Evolutionary conservation across 1,284 basidiomycete genomes (phyloP).

Genomic region (Pisolithus thermaeus): DNA sequence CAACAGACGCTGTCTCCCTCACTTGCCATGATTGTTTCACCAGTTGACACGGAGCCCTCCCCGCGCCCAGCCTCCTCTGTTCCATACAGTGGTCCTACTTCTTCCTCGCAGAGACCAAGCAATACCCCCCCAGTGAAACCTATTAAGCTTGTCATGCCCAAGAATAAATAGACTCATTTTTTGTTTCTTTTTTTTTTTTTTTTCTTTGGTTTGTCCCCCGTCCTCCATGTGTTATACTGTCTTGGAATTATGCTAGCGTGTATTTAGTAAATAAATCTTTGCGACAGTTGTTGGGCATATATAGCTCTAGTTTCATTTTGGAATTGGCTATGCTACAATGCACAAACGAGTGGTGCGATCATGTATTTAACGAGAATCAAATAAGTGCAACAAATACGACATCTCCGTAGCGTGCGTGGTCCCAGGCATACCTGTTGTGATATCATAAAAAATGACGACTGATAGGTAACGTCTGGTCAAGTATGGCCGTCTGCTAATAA

Average conservation of each 20-base stretch:
- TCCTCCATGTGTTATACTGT: neutral
- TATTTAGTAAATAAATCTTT: conserved; percentile 1
- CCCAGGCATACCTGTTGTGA: neutral
- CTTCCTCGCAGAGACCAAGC: conserved; percentile 10
- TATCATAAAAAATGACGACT: neutral
- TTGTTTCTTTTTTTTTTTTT: neutral
- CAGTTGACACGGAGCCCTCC: conserved; percentile 29
- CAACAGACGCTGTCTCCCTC: conserved; percentile 43
- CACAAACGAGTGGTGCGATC: neutral
- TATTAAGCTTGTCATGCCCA: conserved; percentile 28
- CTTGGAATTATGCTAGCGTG: neutral
- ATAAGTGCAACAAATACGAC: neutral
- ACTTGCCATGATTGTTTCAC: conserved; percentile 39
- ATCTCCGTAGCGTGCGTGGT: neutral
- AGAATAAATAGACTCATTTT: conserved; percentile 22
- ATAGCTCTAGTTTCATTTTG: neutral
- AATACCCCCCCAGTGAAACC: conserved; percentile 26
- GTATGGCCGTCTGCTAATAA: neutral
- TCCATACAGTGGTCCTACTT: conserved; percentile 12
- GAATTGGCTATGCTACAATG: conserved; percentile 7
- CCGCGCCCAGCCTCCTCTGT: conserved; percentile 25
- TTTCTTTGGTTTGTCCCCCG: conserved; percentile 1
- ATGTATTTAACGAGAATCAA: neutral
- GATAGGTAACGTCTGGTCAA: neutral
- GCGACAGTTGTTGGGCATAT: neutral